Evolutionary conservation across 1,284 basidiomycete genomes (phyloP), one percentile per base, ranked within the genome.

Genomic region (Microbotryum lychnidis-dioicae): DNA sequence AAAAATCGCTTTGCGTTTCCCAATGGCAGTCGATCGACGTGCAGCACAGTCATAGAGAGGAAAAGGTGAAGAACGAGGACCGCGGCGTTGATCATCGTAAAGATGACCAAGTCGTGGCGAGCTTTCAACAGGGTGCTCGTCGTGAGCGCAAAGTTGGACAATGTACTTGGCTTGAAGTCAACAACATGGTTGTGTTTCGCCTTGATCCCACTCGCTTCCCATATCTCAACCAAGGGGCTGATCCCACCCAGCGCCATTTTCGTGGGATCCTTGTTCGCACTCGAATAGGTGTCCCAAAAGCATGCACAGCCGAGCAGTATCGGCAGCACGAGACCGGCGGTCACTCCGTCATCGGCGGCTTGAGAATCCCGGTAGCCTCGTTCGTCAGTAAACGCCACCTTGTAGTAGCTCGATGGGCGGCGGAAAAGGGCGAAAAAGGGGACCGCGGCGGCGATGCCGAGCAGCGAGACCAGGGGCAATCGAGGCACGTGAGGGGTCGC

Each of bases 51-150:
- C 20, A 69, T 62, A 14, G 75, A 55, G 16, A 75, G 65, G 47
- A 69, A 65, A 50, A 77, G 69, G 9, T 74, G 64, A 23, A 73
- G 42, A 6, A 75, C 64, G 8, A 77, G 60, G 21, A 70, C 61
- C 23, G 69, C 64, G 2, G 74, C 65, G 60, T 77, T 77, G 54
- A 73, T 69, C 27, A 71, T 67, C 46, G 74, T 77, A 61, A 74
- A 72, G 23, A 75, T 66, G 18, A 77, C 64, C 50, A 75, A 66
- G 49, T 67, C 73, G 63, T 75, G 62, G 46, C 76, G 69, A 37
- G 75, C 67, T 48, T 62, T 20, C 59, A 72, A 57, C 61, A 74
- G 63, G 46, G 65, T 56, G 60, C 68, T n/a, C 63, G 60, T 33
- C 61, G 68, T 45, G 57, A 68, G 57, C 64, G 59, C 54, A 63